phyloP scores from a whole-genome alignment of 495 filamentous ascomycete species.

The Penicillium lividum region DNA sequence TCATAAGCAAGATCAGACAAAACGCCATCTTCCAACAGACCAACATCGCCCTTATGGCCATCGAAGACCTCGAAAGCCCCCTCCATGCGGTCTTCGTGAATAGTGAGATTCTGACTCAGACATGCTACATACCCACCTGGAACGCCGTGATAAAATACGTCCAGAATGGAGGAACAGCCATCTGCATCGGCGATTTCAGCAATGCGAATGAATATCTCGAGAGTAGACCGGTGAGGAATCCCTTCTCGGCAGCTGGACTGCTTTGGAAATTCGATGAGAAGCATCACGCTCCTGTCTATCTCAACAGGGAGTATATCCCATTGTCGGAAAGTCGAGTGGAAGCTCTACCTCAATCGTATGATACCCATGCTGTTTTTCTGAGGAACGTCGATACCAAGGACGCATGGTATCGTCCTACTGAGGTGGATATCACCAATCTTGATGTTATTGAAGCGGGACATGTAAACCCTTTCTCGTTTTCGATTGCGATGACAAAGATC shows the following conservation, averaged over 20 bases:
- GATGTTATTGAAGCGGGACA: not conserved
- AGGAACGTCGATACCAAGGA: not conserved
- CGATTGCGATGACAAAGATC: slow-evolving; percentile 3
- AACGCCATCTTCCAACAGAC: not conserved
- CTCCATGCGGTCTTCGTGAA: not conserved
- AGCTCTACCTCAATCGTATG: not conserved
- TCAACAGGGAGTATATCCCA: not conserved
- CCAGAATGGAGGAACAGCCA: slow-evolving; percentile 7
- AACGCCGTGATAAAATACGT: not conserved
- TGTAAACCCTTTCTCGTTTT: not conserved
- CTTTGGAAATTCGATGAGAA: not conserved
- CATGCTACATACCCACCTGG: not conserved
- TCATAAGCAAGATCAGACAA: not conserved
- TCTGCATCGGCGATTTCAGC: slow-evolving; percentile 9
- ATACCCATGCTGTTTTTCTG: not conserved
- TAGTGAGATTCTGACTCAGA: not conserved
- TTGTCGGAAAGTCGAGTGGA: not conserved
- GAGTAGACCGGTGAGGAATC: not conserved
- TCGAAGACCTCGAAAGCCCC: not conserved
- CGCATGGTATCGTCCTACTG: slow-evolving; percentile 6
- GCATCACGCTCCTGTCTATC: not conserved
- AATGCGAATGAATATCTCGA: not conserved
- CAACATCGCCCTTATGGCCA: not conserved
- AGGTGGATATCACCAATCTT: not conserved
- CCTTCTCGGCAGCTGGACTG: slow-evolving; percentile 6